Evolutionary conservation across 1,139 yeast species (phyloP), one percentile per base, ranked within the genome.

Genomic region (Candida sp.): DNA sequence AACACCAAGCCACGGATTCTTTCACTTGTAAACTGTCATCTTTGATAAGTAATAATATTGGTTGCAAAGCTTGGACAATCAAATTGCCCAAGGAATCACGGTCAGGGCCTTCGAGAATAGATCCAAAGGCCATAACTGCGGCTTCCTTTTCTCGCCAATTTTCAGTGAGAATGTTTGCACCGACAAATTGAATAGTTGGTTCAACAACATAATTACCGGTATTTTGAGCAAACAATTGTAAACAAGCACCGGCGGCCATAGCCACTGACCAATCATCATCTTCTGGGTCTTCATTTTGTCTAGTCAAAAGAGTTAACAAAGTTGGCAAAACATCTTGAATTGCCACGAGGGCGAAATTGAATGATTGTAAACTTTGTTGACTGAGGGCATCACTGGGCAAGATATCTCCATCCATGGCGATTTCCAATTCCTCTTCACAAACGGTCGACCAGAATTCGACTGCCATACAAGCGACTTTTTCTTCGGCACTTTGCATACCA

Each of bases 161-260:
- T 12, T 59, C 63, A 51, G 79, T 75, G 7, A 66, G 64, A 44
- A 93, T 77, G 58, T 88, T 87, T 37, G 79, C 75, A 52, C 85
- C 91, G 32, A 93, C 97, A 68, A 90, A 93, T 45, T 76, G 77
- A 49, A 93, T 70, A 4, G 96, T 88, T 39, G 95, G 93, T 49
- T 82, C 86, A 37, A 91, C 90, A 41, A 93, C 90, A 53, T 83
- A 83, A 59, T 86, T 83, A 12, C 93, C 95, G 41, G 95, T 87
- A 57, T 87, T 82, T 63, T 87, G 96, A 4, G 99, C 97, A 68
- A 88, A 91, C 49, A 93, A 74, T 68, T 89, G 97, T 58, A 93
- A 73, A 68, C 98, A 95, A 11, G 98, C 93, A 57, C 97, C 99
- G 2, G 99, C 97, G 41, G 99, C 97, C 99, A 93, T 93, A 6